phyloP scores from a whole-genome alignment of 257 asterid genomes.

The Primulina tabacum region DNA sequence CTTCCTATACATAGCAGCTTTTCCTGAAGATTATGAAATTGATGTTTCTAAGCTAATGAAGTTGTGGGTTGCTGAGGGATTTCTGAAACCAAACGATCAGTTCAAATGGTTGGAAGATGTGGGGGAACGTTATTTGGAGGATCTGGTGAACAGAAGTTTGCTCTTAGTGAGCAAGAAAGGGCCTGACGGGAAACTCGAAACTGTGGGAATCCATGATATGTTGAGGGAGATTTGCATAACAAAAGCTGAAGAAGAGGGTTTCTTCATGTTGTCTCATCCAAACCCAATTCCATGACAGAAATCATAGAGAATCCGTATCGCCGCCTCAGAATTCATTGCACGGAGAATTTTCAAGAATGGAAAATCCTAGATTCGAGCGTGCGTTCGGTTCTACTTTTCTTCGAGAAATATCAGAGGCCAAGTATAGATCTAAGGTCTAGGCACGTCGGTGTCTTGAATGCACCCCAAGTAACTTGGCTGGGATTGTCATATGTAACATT shows the following conservation, averaged over 20 bases:
- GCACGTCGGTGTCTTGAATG: neutral
- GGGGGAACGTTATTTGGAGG: neutral
- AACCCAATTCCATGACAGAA: too few species aligned
- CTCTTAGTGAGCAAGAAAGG: neutral
- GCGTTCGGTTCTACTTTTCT: neutral
- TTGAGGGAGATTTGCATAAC: neutral
- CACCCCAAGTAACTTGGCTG: neutral
- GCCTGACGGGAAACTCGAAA: neutral
- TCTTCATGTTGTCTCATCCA: neutral
- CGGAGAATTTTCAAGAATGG: too few species aligned
- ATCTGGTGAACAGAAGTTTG: neutral
- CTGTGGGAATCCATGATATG: neutral
- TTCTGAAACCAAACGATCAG: neutral
- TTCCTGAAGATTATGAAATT: too few species aligned
- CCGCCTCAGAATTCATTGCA: too few species aligned
- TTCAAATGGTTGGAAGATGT: neutral
- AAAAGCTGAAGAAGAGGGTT: neutral
- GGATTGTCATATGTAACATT: neutral
- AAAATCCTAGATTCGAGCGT: neutral
- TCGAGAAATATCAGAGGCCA: accelerated
- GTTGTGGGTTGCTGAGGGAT: too few species aligned
- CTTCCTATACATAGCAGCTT: too few species aligned
- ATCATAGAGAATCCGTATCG: too few species aligned
- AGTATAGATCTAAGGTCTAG: too few species aligned
- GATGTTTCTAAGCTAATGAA: too few species aligned